Conservation (phyloP, 2,329 filamentous ascomycete species). For the Exophiala calicioides region DNA sequence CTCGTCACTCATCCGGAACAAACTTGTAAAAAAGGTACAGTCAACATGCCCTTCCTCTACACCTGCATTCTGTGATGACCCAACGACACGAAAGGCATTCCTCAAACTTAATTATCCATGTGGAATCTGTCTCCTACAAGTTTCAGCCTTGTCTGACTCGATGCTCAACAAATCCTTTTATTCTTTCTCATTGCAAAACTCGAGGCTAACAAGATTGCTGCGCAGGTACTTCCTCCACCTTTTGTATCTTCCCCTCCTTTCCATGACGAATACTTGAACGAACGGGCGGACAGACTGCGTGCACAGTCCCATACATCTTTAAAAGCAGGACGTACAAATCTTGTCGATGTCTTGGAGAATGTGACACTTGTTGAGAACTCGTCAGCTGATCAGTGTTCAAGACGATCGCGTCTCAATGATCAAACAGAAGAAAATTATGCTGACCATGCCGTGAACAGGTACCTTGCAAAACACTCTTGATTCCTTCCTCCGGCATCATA, state of each 20-base stretch:
- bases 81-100: conserved; percentile 67
- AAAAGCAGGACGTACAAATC: conserved; percentile 65
- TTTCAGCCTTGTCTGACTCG: conserved; percentile 70
- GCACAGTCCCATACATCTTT: conserved; percentile 53
- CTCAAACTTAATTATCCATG: conserved; percentile 66
- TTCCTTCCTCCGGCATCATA: conserved; percentile 46
- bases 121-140: conserved; percentile 65
- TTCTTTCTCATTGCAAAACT: conserved; percentile 4
- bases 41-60: conserved; percentile 19
- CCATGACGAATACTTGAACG: conserved; percentile 66
- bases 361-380: conserved; percentile 68
- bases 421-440: conserved; percentile 14
- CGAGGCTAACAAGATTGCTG: conserved; percentile 22
- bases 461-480: conserved; percentile 31
- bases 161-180: conserved; percentile 7
- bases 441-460: conserved; percentile 34
- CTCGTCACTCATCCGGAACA: too few relatives aligned
- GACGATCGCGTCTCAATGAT: conserved; percentile 25
- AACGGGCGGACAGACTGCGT: conserved; percentile 68
- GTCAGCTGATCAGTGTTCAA: conserved; percentile 57
- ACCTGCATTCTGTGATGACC: conserved; percentile 57
- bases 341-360: conserved; percentile 56
- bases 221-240: conserved; percentile 27
- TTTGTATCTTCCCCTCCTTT: conserved; percentile 28
- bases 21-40: conserved; percentile 55